Conservation (phyloP, 1,284 basidiomycete genomes). For the Ustilago bromivora region DNA sequence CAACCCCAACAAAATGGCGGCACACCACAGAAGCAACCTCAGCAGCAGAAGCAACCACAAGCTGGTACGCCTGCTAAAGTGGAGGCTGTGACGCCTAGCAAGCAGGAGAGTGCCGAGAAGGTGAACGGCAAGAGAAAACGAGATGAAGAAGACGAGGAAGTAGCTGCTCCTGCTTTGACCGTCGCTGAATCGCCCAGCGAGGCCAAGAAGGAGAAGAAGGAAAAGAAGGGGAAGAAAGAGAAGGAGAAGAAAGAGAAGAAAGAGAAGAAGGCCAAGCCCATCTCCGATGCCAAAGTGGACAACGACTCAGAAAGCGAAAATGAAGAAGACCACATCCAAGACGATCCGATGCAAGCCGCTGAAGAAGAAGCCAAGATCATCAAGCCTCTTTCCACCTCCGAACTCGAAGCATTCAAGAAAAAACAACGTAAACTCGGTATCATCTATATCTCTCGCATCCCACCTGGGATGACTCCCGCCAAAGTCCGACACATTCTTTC, state of each 20-base stretch:
- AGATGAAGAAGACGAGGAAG: conserved; percentile 15
- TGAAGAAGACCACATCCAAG: conserved; percentile 43
- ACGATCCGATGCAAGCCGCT: conserved; percentile 41
- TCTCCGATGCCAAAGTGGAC: background rate
- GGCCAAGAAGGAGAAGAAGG: conserved; percentile 32
- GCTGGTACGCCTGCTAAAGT: conserved; percentile 6
- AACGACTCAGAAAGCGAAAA: conserved; percentile 15
- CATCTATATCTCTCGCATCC: conserved; percentile 94
- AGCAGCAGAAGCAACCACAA: conserved; percentile 11
- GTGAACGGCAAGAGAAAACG: conserved; percentile 39
- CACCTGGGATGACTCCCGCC: conserved; percentile 97
- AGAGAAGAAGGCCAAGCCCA: conserved; percentile 65
- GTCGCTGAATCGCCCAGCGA: conserved; percentile 9
- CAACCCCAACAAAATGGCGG: conserved; percentile 16
- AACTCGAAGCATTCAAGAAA: conserved; percentile 61
- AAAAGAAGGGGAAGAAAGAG: conserved; percentile 31
- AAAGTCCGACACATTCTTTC: conserved; percentile 84
- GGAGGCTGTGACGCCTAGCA: conserved; percentile 9
- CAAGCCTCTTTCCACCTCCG: conserved; percentile 52
- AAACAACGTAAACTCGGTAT: conserved; percentile 75
- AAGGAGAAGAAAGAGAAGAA: conserved; percentile 45
- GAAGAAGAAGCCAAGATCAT: conserved; percentile 44
- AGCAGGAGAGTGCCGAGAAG: conserved; percentile 16
- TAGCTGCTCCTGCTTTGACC: background rate
- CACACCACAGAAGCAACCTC: conserved; percentile 23